Evolutionary conservation across 345 rosid genomes (phyloP).

Genomic region (Combretum micranthum): DNA sequence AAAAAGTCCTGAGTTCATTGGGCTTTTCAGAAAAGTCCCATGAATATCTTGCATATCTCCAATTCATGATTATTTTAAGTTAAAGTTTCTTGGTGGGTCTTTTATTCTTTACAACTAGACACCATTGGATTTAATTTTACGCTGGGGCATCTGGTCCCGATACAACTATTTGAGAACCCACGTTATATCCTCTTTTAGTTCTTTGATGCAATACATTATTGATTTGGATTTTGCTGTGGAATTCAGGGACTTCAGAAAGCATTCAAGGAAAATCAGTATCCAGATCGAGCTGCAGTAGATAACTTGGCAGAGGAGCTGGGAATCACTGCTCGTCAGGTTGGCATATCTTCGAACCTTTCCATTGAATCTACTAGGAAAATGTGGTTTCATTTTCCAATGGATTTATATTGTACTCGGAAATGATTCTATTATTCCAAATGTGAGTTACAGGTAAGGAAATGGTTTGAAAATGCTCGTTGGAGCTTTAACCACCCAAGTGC

Average conservation of each 20-base stretch:
- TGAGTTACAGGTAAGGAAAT: conserved; percentile 55
- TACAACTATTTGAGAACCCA: too few species aligned
- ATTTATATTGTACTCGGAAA: not conserved
- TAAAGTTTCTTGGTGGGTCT: too few species aligned
- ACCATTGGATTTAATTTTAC: too few species aligned
- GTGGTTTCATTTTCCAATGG: not conserved
- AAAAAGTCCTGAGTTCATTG: too few species aligned
- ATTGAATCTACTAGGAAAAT: not conserved
- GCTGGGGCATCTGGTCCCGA: too few species aligned
- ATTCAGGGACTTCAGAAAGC: conserved; percentile 34
- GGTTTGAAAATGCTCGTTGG: conserved; percentile 88
- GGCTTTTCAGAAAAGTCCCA: too few species aligned
- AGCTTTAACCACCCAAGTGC: conserved; percentile 36
- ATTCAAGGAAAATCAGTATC: conserved; percentile 65
- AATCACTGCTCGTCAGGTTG: conserved; percentile 58
- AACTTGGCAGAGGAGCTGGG: conserved; percentile 56
- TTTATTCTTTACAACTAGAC: too few species aligned
- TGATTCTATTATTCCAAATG: not conserved
- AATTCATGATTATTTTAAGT: too few species aligned
- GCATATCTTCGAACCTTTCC: not conserved
- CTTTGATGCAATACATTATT: too few species aligned
- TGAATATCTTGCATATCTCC: too few species aligned
- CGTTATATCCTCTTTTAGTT: too few species aligned
- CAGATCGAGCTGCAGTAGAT: conserved; percentile 52
- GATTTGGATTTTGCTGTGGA: too few species aligned